A percentile compares a stretch with the other conserved stretches of the same genome.
phyloP scores from a whole-genome alignment of 441 rosid genomes.

The Dalechampia spathulata region DNA sequence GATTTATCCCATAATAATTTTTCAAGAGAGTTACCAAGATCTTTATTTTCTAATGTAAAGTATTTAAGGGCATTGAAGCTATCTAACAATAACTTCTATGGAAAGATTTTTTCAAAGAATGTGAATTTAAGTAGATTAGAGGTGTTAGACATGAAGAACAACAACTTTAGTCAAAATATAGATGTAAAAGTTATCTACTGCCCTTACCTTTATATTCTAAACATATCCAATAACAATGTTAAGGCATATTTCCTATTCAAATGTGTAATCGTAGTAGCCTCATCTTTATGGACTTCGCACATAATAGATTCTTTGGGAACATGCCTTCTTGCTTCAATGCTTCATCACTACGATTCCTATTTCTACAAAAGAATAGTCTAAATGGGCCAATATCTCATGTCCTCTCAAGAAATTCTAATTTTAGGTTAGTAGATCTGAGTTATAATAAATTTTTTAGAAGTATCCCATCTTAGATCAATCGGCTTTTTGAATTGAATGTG shows the following conservation, averaged over 20 bases:
- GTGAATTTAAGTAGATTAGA: neutral
- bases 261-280: neutral
- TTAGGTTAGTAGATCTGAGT: no score
- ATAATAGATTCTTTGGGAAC: neutral
- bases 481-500: no score
- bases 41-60: neutral
- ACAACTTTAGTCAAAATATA: neutral
- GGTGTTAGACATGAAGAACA: neutral
- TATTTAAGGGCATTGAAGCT: neutral
- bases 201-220: no score
- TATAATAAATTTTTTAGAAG: no score
- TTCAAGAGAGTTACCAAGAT: neutral
- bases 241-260: no score
- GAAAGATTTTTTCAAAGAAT: neutral
- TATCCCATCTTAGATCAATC: no score
- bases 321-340: neutral
- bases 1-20: slow-evolving; percentile 6
- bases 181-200: no score
- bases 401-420: no score
- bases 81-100: neutral
- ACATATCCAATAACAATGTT: no score
- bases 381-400: no score
- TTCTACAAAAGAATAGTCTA: no score
- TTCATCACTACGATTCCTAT: no score
- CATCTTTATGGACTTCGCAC: neutral